These are phyloP conservation scores for Blastocystis sp. DNA, from an alignment of 352 stramenopile genomes.

Conservation along the genomic window DNA sequence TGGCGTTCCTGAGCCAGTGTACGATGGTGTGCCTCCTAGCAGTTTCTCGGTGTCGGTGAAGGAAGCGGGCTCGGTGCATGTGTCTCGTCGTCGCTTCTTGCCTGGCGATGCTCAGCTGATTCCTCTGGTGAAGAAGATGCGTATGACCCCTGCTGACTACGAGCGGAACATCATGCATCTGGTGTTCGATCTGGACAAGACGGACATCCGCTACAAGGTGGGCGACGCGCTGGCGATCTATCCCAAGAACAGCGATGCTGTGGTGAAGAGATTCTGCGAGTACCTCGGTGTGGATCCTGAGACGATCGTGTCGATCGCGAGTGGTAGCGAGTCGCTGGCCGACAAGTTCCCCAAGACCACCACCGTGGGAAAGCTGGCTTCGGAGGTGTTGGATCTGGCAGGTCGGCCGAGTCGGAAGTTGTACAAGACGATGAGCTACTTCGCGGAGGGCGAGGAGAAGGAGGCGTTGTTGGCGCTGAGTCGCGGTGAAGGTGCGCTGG, in stretches of 20 bases:
- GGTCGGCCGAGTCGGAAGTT: slow-evolving; percentile 76
- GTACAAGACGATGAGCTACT: slow-evolving; percentile 71
- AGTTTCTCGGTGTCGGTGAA: slow-evolving; percentile 70
- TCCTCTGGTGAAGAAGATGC: slow-evolving; percentile 73
- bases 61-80: slow-evolving; percentile 1
- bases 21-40: slow-evolving; percentile 61
- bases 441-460: slow-evolving; percentile 69
- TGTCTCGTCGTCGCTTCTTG: slow-evolving; percentile 67
- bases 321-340: slow-evolving; percentile 61
- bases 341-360: slow-evolving; percentile 68
- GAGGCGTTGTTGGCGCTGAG: slow-evolving; percentile 61
- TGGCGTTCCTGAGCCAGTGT: background rate
- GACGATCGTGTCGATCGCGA: slow-evolving; percentile 71
- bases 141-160: slow-evolving; percentile 75
- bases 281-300: slow-evolving; percentile 71
- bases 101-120: slow-evolving; percentile 72
- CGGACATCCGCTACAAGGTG: slow-evolving; percentile 74
- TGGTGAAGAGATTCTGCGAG: slow-evolving; percentile 72
- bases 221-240: slow-evolving; percentile 76
- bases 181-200: slow-evolving; percentile 76
- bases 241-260: slow-evolving; percentile 73
- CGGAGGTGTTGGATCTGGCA: slow-evolving; percentile 75
- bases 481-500: background rate
- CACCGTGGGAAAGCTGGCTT: slow-evolving; percentile 75
- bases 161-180: slow-evolving; percentile 77